phyloP scores from a whole-genome alignment of 2,329 filamentous ascomycete genomes.

The Graphilbum ipis-grandicollis region DNA sequence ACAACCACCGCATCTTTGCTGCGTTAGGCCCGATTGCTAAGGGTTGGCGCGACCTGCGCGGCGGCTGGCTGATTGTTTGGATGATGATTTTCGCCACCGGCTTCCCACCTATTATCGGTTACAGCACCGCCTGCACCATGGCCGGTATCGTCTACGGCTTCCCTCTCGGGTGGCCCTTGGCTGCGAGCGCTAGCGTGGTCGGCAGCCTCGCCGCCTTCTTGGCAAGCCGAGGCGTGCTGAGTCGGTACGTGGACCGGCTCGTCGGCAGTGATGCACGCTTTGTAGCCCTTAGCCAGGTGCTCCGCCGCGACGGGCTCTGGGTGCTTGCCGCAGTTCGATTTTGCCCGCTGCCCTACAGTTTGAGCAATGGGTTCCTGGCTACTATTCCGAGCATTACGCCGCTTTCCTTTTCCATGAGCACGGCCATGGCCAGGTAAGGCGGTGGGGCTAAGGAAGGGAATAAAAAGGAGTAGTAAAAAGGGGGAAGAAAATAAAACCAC shows the following conservation, averaged over 20 bases:
- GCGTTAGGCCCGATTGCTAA: conserved; percentile 56
- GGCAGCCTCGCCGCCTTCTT: conserved; percentile 70
- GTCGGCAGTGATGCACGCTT: conserved; percentile 76
- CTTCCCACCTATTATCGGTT: conserved; percentile 78
- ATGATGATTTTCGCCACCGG: conserved; percentile 55
- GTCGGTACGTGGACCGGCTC: conserved; percentile 59
- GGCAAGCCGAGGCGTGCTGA: conserved; percentile 62
- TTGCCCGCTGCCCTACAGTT: conserved; percentile 80
- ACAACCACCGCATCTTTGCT: conserved; percentile 64
- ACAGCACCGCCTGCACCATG: conserved; percentile 50
- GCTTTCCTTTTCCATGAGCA: conserved; percentile 61
- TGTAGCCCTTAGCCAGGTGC: conserved; percentile 68
- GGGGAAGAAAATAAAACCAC: too few relatives aligned
- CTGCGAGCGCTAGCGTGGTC: conserved; percentile 57
- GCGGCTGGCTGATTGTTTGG: conserved; percentile 65
- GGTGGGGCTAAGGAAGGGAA: too few relatives aligned
- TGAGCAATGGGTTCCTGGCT: conserved; percentile 86
- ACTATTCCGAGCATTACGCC: conserved; percentile 82
- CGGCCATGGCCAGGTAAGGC: conserved; percentile 53
- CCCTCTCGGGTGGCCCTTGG: conserved; percentile 60
- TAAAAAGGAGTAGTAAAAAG: too few relatives aligned
- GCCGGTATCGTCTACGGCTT: conserved; percentile 39
- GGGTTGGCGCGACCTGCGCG: conserved; percentile 56
- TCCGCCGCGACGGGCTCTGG: conserved; percentile 79
- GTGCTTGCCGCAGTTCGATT: conserved; percentile 83